Evolutionary conservation across 257 asterid species (phyloP).

Genomic region (Primulina huaijiensis): DNA sequence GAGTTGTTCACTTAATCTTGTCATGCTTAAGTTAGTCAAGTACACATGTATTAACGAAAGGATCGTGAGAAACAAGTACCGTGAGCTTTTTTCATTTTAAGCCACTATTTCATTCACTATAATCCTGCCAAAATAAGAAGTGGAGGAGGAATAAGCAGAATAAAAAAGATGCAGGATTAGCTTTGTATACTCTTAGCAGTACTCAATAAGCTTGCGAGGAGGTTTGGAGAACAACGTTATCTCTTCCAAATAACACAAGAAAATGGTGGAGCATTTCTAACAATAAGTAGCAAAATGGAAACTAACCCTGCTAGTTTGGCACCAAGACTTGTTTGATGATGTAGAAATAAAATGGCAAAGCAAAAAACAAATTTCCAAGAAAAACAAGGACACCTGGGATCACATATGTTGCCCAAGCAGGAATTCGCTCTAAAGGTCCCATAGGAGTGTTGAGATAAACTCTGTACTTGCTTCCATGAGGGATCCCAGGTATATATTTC

Average conservation of each 20-base stretch:
- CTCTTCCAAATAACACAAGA: conserved; percentile 7
- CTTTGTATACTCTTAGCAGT: conserved; percentile 9
- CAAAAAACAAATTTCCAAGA: conserved; percentile 29
- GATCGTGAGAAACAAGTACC: conserved; percentile 3
- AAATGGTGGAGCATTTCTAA: conserved; percentile 22
- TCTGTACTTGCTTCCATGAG: conserved; percentile 93
- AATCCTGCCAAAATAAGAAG: background rate
- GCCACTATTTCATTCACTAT: conserved; percentile 4
- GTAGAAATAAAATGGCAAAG: conserved; percentile 4
- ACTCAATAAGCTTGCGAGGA: conserved; percentile 7
- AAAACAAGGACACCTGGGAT: conserved; percentile 61
- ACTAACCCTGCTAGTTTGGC: background rate
- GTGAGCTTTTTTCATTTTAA: conserved; percentile 17
- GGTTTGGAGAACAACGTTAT: background rate
- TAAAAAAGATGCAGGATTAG: background rate
- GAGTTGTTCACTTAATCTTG: conserved; percentile 6
- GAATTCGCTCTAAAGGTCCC: conserved; percentile 95
- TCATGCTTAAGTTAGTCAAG: conserved; percentile 15
- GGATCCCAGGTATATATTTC: conserved; percentile 79
- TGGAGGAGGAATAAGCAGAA: background rate
- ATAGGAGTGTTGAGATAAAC: conserved; percentile 82
- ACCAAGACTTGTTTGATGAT: background rate
- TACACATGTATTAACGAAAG: conserved; percentile 6
- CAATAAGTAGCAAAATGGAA: conserved; percentile 7
- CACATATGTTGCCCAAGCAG: conserved; percentile 99